Conservation (phyloP, 805 yeast species). For the Ogataea neopini region DNA sequence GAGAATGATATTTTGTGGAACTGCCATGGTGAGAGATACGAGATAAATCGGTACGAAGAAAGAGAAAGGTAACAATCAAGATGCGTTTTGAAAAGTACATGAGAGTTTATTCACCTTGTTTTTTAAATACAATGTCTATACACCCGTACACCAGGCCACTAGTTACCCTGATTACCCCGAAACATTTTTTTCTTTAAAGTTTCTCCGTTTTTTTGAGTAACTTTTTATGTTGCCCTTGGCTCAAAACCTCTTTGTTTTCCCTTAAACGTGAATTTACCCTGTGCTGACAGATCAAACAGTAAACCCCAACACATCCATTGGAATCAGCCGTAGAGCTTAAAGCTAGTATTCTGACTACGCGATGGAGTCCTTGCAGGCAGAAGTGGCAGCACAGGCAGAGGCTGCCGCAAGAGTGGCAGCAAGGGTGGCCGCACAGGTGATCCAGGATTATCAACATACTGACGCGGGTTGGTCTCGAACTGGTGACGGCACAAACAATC, state of each 20-base stretch:
- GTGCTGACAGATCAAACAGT: not conserved
- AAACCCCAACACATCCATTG: not conserved
- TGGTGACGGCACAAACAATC: not conserved
- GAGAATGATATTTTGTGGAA: constrained; percentile 42
- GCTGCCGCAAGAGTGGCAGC: constrained; percentile 22
- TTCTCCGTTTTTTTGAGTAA: not conserved
- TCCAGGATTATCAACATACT: constrained; percentile 19
- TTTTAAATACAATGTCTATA: too few relatives aligned
- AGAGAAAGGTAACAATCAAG: not conserved
- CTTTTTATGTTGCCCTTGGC: constrained; percentile 13
- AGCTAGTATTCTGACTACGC: not conserved
- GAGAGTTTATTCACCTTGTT: too few relatives aligned
- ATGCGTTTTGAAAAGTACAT: too few relatives aligned
- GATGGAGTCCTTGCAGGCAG: constrained; percentile 25
- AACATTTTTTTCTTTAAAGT: not conserved
- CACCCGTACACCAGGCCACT: too few relatives aligned
- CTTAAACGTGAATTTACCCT: not conserved
- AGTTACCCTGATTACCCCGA: too few relatives aligned
- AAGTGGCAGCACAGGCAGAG: constrained; percentile 20
- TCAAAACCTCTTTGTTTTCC: constrained; percentile 15
- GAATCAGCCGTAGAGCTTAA: too few relatives aligned
- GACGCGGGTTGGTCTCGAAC: constrained; percentile 15
- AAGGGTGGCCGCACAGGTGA: constrained; percentile 22
- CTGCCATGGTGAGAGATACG: not conserved
- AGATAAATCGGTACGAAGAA: not conserved